phyloP scores from a whole-genome alignment of 495 filamentous ascomycete genomes.

The Aspergillus incahuasiensis region DNA sequence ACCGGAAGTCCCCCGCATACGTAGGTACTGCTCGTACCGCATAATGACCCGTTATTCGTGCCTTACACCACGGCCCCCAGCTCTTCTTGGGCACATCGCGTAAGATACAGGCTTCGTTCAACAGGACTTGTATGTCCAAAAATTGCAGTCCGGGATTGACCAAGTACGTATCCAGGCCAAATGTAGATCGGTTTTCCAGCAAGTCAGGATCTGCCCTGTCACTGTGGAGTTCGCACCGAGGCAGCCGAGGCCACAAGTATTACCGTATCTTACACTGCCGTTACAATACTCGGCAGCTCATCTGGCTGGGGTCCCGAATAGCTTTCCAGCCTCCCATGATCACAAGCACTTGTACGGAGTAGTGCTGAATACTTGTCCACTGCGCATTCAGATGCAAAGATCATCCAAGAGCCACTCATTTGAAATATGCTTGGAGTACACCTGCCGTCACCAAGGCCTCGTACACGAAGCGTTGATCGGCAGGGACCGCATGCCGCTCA shows the following conservation, averaged over 20 bases:
- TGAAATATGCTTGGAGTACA: too few species aligned
- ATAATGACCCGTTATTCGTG: too few species aligned
- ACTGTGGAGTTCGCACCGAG: not conserved
- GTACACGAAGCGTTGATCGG: not conserved
- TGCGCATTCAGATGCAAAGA: too few species aligned
- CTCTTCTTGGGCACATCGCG: too few species aligned
- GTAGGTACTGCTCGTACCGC: too few species aligned
- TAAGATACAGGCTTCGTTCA: not conserved
- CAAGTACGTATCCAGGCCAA: not conserved
- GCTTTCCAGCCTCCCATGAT: not conserved
- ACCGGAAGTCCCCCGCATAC: not conserved
- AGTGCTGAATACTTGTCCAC: too few species aligned
- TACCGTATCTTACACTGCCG: conserved; percentile 31
- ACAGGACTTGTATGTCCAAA: not conserved
- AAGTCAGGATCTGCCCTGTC: not conserved
- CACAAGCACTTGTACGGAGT: not conserved
- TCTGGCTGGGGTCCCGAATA: not conserved
- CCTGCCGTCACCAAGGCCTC: not conserved
- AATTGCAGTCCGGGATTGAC: not conserved
- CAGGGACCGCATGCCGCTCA: not conserved
- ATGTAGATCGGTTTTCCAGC: not conserved
- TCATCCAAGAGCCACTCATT: too few species aligned
- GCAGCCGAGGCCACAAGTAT: conserved; percentile 26
- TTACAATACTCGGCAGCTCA: conserved; percentile 18
- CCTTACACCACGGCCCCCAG: not conserved